Evolutionary conservation across 2,329 filamentous ascomycete genomes (phyloP), one percentile per base, ranked within the genome.

Genomic region (Cercospora brassicicola): DNA sequence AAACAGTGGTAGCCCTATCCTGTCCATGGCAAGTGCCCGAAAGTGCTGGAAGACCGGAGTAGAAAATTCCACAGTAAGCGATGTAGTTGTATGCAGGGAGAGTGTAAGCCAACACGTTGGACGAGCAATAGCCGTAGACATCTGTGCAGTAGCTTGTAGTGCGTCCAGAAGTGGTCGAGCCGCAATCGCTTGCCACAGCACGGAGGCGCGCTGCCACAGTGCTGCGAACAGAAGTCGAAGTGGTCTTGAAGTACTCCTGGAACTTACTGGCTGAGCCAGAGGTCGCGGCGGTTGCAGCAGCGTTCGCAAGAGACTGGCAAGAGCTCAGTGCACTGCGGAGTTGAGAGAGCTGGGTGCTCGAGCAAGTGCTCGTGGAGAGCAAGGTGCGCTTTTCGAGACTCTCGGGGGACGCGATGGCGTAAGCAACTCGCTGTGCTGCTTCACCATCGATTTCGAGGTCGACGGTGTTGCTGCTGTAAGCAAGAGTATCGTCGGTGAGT

Each of bases 1-100:
- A 78, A 42, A 84, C 84, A n/a, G 89, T 90, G 15, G 85, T 89
- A 1, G 86, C 87, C 33, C 89, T 86, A 74, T 90, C 89, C 79
- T 91, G 89, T 2, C 74, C 84, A 76, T 91, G 88, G 81, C 89
- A 91, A 1, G 76, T 79, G 8, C 72, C 72, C 10, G 84, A 79
- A 51, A 87, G 69, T 1, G 82, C 81, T 0, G 86, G 82, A 8
- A 91, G 81, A 15, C 76, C 80, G 59, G 76, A 84, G 81, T 88
- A 91, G 79, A 85, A 89, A n/a, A 87, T 77, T 8, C 83, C 81
- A 79, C 89, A 91, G 81, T 89, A 89, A 63, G 85, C 86, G 78
- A 90, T 86, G 59, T 67, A 64, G 77, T 84, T 85, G 39, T 73
- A 74, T 1, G 70, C 42, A 2, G 67, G 68, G 3, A 88, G 78